Evolutionary conservation across 768 basidiomycete species (phyloP).

Genomic region (Boletus tylopilopsis): DNA sequence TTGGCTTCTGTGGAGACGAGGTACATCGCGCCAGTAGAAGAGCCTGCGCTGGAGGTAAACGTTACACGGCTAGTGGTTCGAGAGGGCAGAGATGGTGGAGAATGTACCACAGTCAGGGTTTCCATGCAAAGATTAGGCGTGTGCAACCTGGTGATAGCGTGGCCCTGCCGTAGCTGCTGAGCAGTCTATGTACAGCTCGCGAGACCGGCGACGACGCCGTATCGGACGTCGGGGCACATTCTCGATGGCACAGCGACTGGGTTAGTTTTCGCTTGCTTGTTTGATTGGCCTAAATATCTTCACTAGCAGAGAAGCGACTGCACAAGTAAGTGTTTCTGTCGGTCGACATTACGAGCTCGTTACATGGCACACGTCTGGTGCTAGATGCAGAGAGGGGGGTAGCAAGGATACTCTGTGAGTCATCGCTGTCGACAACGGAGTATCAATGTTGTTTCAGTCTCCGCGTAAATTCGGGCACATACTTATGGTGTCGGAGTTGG

Average conservation of each 20-base stretch:
- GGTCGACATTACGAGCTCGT: slow-evolving; percentile 53
- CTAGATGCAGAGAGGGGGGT: slow-evolving; percentile 62
- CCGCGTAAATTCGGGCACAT: no score
- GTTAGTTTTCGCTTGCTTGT: slow-evolving; percentile 40
- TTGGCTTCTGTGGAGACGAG: no score
- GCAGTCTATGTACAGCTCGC: not conserved
- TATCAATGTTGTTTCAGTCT: no score
- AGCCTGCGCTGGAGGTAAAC: no score
- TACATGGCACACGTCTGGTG: slow-evolving; percentile 45
- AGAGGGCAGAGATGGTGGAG: no score
- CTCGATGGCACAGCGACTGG: slow-evolving; percentile 77
- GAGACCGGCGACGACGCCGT: slow-evolving; percentile 56
- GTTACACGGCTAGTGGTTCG: no score
- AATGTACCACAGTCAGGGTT: no score
- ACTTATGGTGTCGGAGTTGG: no score
- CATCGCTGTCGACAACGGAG: not conserved
- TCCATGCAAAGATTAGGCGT: no score
- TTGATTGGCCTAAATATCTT: not conserved
- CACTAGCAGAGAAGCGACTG: slow-evolving; percentile 54
- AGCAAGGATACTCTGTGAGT: slow-evolving; percentile 41
- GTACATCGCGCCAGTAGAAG: no score
- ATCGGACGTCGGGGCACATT: slow-evolving; percentile 56
- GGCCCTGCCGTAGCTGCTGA: not conserved
- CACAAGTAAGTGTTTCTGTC: slow-evolving; percentile 70
- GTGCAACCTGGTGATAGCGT: no score